Evolutionary conservation across 495 filamentous ascomycete species (phyloP), one percentile per base, ranked within the genome.

Genomic region (Penicillium goetzii): DNA sequence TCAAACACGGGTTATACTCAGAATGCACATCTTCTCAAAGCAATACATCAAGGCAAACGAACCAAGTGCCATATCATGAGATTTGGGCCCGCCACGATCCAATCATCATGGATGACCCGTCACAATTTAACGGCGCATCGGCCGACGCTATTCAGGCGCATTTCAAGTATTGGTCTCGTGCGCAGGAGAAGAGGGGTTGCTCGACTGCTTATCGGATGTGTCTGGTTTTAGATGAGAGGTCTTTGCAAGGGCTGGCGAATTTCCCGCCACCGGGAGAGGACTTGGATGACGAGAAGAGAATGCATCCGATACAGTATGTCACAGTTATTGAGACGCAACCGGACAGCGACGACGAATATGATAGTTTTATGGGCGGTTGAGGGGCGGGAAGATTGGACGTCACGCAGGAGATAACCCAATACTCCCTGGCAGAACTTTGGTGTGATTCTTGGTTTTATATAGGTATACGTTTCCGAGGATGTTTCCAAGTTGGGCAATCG

Each of bases 201-300:
- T 30, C 14, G 3, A 59, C 30, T 34, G 17, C n/a, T 15, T 51
- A 59, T 51, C 57, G 40, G 4, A 52, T 26, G 43, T 59, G 43
- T n/a, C 51, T 59, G 41, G 32, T 59, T 45, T 19, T 59, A 23
- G 43, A 59, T 19, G 43, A 59, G 21, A 49, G 50, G 43, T 59
- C 43, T 7, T 36, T 59, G 23, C 43, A 51, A 15, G 41, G 28
- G 4, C 51, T 59, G 17, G 11, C 34, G 57, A 34, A 51, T 51
- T 47, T 47, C 41, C 41, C 41, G 7, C 41, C 41, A 2, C 41
- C 41, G 21, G 41, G 41, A 23, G 41, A 47, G 6, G 41, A 47
- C 41, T 47, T 12, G 41, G 15, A 40, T 40, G 41, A 23, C 23
- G 41, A 47, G 10, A 47, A 47, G 41, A 19, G 21, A 47, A 23